Conservation (phyloP, 1,139 yeast genomes). For the Candida sp. region DNA sequence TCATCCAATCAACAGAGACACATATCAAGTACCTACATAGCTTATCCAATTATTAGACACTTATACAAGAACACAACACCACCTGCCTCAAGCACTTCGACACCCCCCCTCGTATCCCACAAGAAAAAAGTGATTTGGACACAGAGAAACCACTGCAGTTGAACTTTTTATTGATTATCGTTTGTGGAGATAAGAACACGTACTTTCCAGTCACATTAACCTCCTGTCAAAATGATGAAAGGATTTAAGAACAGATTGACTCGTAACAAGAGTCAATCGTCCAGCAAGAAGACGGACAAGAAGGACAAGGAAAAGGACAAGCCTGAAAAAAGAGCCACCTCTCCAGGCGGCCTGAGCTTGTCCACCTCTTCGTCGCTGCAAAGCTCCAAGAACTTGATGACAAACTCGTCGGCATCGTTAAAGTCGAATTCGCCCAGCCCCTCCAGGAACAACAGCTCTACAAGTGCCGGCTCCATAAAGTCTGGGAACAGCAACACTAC, state of each 20-base stretch:
- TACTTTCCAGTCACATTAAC: too few relatives aligned
- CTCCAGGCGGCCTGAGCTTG: conserved; percentile 8
- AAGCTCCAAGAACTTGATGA: conserved; percentile 30
- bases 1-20: too few relatives aligned
- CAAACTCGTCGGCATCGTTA: conserved; percentile 24
- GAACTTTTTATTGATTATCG: background rate
- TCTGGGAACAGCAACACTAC: conserved; percentile 21
- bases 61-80: too few relatives aligned
- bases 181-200: too few relatives aligned
- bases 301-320: conserved; percentile 26
- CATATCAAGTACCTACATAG: too few relatives aligned
- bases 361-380: conserved; percentile 21
- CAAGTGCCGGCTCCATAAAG: conserved; percentile 32
- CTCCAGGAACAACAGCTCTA: conserved; percentile 30
- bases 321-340: conserved; percentile 18
- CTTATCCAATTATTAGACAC: too few relatives aligned
- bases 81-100: background rate
- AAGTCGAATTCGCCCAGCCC: conserved; percentile 34
- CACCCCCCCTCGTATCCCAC: background rate
- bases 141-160: too few relatives aligned
- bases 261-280: conserved; percentile 43
- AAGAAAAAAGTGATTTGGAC: background rate
- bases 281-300: conserved; percentile 38
- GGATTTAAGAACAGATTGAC: conserved; percentile 55
- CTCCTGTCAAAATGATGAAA: conserved; percentile 46